Percentiles rank a stretch among this genome's conserved stretches.
These are phyloP conservation scores for Didymosphaeria variabile DNA, from an alignment of 2,329 filamentous ascomycete species.

Conservation along the genomic window DNA sequence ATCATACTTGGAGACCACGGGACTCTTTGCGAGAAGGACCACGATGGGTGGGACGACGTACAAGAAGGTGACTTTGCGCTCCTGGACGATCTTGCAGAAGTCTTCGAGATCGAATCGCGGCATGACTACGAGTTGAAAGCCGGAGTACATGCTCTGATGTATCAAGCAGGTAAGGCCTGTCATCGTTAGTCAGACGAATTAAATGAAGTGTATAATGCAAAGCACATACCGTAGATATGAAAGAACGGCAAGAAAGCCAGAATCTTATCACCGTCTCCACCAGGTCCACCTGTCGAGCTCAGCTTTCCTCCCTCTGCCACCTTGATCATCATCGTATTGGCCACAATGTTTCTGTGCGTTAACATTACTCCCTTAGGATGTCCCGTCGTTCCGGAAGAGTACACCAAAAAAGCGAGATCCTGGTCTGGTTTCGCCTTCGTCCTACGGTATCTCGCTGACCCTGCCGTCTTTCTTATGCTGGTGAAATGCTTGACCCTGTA, in stretches of 20 bases:
- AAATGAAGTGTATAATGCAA: neutral
- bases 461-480: conserved; percentile 70
- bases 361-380: conserved; percentile 91
- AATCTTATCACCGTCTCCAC: conserved; percentile 74
- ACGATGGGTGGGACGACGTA: conserved; percentile 89
- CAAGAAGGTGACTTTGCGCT: conserved; percentile 76
- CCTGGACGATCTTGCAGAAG: conserved; percentile 80
- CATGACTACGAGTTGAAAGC: conserved; percentile 75
- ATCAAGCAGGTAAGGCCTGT: conserved; percentile 75
- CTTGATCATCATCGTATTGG: conserved; percentile 66
- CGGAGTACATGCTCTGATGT: conserved; percentile 72
- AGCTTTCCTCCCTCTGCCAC: conserved; percentile 60
- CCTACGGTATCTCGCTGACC: conserved; percentile 66
- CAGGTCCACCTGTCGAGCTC: conserved; percentile 65
- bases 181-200: neutral
- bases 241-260: conserved; percentile 88
- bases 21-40: conserved; percentile 80
- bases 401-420: conserved; percentile 85
- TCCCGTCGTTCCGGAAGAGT: conserved; percentile 89
- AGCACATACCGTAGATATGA: conserved; percentile 79
- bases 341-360: conserved; percentile 81
- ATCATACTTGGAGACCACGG: conserved; percentile 80
- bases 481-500: conserved; percentile 75
- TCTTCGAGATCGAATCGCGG: conserved; percentile 81
- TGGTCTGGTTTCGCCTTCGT: conserved; percentile 71